Base-by-base conservation (phyloP, 257 asterid genomes). In the Forsythia suspensa region DNA sequence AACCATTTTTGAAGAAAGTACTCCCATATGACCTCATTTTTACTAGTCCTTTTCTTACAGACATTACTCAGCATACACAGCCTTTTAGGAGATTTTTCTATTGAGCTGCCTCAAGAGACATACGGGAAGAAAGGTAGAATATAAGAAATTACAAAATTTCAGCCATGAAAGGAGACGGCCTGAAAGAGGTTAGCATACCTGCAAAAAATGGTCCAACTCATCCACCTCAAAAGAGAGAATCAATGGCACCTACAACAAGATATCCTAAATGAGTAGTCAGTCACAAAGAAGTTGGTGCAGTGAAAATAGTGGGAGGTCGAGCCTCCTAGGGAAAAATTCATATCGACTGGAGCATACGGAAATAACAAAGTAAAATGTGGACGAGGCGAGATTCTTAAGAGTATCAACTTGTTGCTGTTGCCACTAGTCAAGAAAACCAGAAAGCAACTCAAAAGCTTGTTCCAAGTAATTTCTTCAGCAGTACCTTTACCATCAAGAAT, bases 391-490 rank as follows among this genome's bases (percentile, higher is more conserved):
- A 29, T 29, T 29, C 1, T 29, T 1, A 29, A 29, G 24, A 29
- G 34, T 29, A 29, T 29, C 34, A 29, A 29, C 34, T 29, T 29
- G 34, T 29, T 29, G 74, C 20, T 43, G 18, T 76, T 65, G 65
- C 65, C 65, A 55, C 4, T 57, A 6, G 66, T 57, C 29, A 57
- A 57, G 41, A 70, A 74, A 73, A 16, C 52, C 73, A 70, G 66
- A 77, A 70, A 78, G 70, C 67, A 34, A 57, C 10, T 16, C 43
- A 51, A 77, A 15, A 59, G 20, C n/a, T 73, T 46, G 72, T 44
- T 70, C 84, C 86, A 88, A 78, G 82, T 77, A 46, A 73, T 66
- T 63, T 73, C 76, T 77, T 80, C 79, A 66, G 80, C 80, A 8
- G 57, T 79, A 29, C 43, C 80, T 73, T 82, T 76, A 40, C 55